Conservation (phyloP, 2,329 filamentous ascomycete genomes). For the Cordyceps farinosa region DNA sequence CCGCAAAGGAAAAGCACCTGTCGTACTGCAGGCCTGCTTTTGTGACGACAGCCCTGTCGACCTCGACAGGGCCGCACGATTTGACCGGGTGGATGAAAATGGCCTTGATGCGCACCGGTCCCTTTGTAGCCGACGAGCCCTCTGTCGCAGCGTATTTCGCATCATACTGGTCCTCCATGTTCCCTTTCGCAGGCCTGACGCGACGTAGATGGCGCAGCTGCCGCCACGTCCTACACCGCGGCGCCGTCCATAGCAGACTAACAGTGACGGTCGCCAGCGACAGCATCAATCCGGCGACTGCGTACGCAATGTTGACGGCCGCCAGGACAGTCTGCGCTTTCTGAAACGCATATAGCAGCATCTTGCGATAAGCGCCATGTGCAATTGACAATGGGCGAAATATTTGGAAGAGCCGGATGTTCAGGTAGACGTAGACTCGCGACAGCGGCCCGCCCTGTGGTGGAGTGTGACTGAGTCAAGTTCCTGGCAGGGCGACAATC, state of each 20-base stretch:
- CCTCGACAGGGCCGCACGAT: slow-evolving; percentile 27
- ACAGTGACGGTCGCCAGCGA: not conserved
- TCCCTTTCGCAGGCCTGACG: slow-evolving; percentile 22
- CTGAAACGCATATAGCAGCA: not conserved
- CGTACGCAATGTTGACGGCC: not conserved
- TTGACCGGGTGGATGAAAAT: slow-evolving; percentile 29
- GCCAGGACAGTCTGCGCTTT: not conserved
- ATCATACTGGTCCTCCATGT: slow-evolving; percentile 28
- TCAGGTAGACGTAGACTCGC: not conserved
- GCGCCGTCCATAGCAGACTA: slow-evolving; percentile 5
- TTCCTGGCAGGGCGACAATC: not conserved
- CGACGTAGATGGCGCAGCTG: slow-evolving; percentile 18
- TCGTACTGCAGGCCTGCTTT: slow-evolving; percentile 27
- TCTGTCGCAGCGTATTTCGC: slow-evolving; percentile 19
- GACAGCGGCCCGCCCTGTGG: not conserved
- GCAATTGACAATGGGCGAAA: not conserved
- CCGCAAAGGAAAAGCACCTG: slow-evolving; percentile 29
- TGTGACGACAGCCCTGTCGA: slow-evolving; percentile 23
- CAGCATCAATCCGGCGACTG: not conserved
- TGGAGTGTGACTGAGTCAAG: not conserved
- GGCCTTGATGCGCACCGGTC: slow-evolving; percentile 26
- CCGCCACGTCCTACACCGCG: not conserved
- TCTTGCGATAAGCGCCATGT: not conserved
- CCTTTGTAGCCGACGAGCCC: not conserved
- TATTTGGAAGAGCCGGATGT: not conserved